phyloP scores from a whole-genome alignment of 2,329 filamentous ascomycete species.

The Aspergillus hiratsukae region DNA sequence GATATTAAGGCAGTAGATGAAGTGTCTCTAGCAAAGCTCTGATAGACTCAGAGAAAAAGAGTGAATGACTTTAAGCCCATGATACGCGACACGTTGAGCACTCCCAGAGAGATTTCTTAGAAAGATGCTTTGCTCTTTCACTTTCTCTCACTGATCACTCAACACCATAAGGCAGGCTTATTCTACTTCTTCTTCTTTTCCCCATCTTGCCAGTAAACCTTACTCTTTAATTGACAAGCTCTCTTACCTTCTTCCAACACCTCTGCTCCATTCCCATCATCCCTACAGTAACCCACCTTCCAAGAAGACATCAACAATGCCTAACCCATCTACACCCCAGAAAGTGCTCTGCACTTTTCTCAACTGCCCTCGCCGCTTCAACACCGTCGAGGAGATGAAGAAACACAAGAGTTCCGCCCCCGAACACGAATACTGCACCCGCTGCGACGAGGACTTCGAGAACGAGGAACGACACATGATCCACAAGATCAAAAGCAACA shows the following conservation, averaged over 20 bases:
- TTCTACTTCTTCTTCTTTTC: not conserved
- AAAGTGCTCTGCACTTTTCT: conserved; percentile 43
- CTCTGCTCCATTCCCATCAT: not conserved
- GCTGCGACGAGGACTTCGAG: conserved; percentile 44
- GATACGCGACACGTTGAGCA: not conserved
- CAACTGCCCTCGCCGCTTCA: conserved; percentile 45
- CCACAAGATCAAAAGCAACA: conserved; percentile 47
- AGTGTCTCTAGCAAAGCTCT: too few relatives aligned
- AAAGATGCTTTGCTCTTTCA: not conserved
- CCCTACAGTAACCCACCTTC: too few relatives aligned
- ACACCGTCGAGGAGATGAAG: conserved; percentile 43
- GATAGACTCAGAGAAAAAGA: not conserved
- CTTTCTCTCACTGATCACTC: not conserved
- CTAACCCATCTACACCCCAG: conserved; percentile 9
- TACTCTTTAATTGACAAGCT: not conserved
- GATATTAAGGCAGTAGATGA: too few relatives aligned
- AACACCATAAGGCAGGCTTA: not conserved
- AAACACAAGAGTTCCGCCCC: conserved; percentile 46
- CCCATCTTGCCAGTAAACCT: not conserved
- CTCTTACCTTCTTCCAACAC: not conserved
- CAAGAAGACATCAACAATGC: conserved; percentile 3
- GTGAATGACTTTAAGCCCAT: not conserved
- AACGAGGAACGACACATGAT: conserved; percentile 41
- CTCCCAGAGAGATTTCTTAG: not conserved
- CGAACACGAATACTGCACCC: conserved; percentile 39